Evolutionary conservation across 2,329 filamentous ascomycete species (phyloP).

Genomic region (Nigrograna mackinnonii): DNA sequence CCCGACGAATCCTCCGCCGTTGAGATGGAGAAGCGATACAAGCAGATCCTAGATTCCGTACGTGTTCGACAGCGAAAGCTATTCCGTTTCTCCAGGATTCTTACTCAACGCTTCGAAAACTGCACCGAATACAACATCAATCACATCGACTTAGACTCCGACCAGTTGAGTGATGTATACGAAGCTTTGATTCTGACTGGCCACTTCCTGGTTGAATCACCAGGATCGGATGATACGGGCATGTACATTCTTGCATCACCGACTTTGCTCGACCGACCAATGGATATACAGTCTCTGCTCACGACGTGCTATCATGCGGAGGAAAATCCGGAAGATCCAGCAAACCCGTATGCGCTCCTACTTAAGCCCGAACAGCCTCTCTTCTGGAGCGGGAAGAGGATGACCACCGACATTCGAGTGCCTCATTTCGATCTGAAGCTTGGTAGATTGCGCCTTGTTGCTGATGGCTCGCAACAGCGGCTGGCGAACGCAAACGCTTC

Average conservation of each 20-base stretch:
- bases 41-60: slow-evolving; percentile 91
- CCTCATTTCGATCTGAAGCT: slow-evolving; percentile 83
- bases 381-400: slow-evolving; percentile 78
- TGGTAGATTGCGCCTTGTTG: slow-evolving; percentile 84
- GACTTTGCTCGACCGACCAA: slow-evolving; percentile 71
- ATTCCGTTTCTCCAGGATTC: slow-evolving; percentile 88
- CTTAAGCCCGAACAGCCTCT: slow-evolving; percentile 79
- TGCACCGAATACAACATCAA: slow-evolving; percentile 92
- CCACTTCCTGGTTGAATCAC: slow-evolving; percentile 81
- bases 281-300: slow-evolving; percentile 84
- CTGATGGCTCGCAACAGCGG: slow-evolving; percentile 80
- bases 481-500: slow-evolving; percentile 77
- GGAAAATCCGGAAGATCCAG: slow-evolving; percentile 70
- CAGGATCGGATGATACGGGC: slow-evolving; percentile 69
- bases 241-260: slow-evolving; percentile 86
- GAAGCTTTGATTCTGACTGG: slow-evolving; percentile 79
- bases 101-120: slow-evolving; percentile 95
- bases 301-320: slow-evolving; percentile 76
- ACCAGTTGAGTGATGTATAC: slow-evolving; percentile 75
- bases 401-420: slow-evolving; percentile 72
- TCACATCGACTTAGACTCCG: slow-evolving; percentile 67
- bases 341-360: slow-evolving; percentile 83
- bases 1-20: slow-evolving; percentile 76
- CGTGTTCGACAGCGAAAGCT: slow-evolving; percentile 95
- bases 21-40: slow-evolving; percentile 97